Evolutionary conservation across 306 rosid species (phyloP), one percentile per base, ranked within the genome.

Genomic region (Alnus rubra): DNA sequence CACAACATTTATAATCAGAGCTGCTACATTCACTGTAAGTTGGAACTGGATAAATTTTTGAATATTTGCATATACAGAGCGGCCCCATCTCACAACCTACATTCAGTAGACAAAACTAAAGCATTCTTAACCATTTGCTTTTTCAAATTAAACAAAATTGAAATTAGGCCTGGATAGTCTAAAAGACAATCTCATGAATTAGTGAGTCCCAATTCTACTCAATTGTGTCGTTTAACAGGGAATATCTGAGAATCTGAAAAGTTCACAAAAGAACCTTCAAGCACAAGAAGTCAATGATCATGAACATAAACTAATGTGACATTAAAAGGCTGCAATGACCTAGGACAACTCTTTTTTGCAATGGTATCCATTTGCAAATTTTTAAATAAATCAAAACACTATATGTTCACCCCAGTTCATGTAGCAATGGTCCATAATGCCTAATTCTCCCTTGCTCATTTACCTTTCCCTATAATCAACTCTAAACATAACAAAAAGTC

Each of bases 41-140:
- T 95, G 98, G 81, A 95, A 95, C 89, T 95, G 98, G 78, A 95
- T 95, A 84, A 95, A 92, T 84, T 95, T 95, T 88, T 95, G 98
- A 79, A 95, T 95, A 84, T 95, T 95, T 85, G 98, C 97, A 84
- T 84, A 95, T 6, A 95, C 98, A 49, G 98, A 92, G 49, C 97
- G 90, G 45, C 98, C 98, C 98, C 98, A 95, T 86, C 93, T 85
- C 35, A 95, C 98, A 83, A 95, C 98, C 98, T 95, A 83, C 74
- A 82, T 73, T 75, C 84, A 67, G 69, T 42, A 9, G 31, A 82
- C 52, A 83, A 76, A 74, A 59, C 60, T 31, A 67, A 76, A 55
- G 12, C 37, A 73, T 35, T 49, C 50, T 16, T 49, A 50, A 14
- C 48, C 59, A 54, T 54, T 68, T 44, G 68, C 78, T 37, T 73